A percentile compares a stretch with the other conserved stretches of the same genome.
These are phyloP conservation scores for Parastagonospora nodorum DNA, from an alignment of 2,329 filamentous ascomycete species.

Conservation along the genomic window DNA sequence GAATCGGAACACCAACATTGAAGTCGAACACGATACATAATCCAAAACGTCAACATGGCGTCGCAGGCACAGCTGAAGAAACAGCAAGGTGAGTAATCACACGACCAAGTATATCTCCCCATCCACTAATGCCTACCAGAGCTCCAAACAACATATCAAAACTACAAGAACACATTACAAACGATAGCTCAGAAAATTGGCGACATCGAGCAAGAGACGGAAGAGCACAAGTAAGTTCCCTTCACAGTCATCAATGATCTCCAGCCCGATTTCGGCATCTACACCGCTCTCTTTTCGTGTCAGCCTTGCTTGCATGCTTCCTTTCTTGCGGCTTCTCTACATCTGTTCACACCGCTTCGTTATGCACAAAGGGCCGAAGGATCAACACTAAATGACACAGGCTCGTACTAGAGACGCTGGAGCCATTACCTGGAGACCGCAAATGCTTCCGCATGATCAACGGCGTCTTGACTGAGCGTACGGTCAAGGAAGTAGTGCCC, in stretches of 20 bases:
- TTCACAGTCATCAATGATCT: slow-evolving; percentile 7
- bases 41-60: slow-evolving; percentile 48
- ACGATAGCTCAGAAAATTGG: slow-evolving; percentile 95
- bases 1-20: not conserved
- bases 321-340: not conserved
- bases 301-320: slow-evolving; percentile 10
- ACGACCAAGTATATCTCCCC: not conserved
- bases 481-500: slow-evolving; percentile 89
- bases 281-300: slow-evolving; percentile 23
- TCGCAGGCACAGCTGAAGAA: slow-evolving; percentile 65
- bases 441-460: slow-evolving; percentile 99
- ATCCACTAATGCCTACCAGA: slow-evolving; percentile 57
- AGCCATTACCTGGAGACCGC: slow-evolving; percentile 79
- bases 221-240: slow-evolving; percentile 88
- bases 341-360: slow-evolving; percentile 24
- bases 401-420: slow-evolving; percentile 89
- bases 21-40: not conserved
- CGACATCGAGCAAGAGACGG: slow-evolving; percentile 94
- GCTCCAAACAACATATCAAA: slow-evolving; percentile 78
- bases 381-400: slow-evolving; percentile 54
- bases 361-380: not conserved
- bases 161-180: slow-evolving; percentile 78
- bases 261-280: slow-evolving; percentile 9
- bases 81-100: slow-evolving; percentile 67
- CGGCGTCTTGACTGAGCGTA: slow-evolving; percentile 91